Base-by-base conservation (phyloP, 768 basidiomycete species). In the Collybia nuda region DNA sequence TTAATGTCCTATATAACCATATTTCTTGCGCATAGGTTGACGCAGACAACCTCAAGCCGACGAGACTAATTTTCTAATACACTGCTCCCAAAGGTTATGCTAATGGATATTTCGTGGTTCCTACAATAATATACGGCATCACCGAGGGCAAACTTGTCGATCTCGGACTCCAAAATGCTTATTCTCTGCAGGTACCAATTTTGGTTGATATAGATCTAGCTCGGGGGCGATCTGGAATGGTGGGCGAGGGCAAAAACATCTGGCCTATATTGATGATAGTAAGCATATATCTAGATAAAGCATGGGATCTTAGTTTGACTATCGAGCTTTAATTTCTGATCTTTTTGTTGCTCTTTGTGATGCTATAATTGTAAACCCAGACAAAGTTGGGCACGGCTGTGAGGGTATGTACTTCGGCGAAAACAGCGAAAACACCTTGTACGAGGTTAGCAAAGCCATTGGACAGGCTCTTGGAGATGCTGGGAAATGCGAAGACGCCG, bases 371-470 rank as follows among this genome's bases (percentile, higher is more conserved):
- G 47, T 55, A 7, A 59, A 70, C 38, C 57, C 64, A 0, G 53
- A 38, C 5, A 54, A 55, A 26, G 65, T 66, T 17, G 68, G 65
- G 0, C 79, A 79, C 48, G 79, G 80, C 11, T 72, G 73, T 5
- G 74, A 76, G 23, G 81, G 82, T 0, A 75, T 71, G 36, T 84
- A 82, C 57, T 81, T 82, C 53, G 80, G 70, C 15, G 79, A 69
- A 52, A 79, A 67, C 52, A 80, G 74, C 37, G 78, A 83, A 44
- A 72, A 79, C 46, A 70, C 59, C 1, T 35, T 76, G 18, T 73
- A 74, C 38, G 71, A 78, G 8, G 61, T 82, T 18, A 65, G 64
- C 19, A 69, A 66, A 45, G 67, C 65, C 0, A 69, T 81, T 36
- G 70, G 68, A 1, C 63, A 71, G 18, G 70, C 60, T 2, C 53